Evolutionary conservation across 106 monocot genomes (phyloP), one percentile per base, ranked within the genome.

Genomic region (Dendrobium chrysotoxum): DNA sequence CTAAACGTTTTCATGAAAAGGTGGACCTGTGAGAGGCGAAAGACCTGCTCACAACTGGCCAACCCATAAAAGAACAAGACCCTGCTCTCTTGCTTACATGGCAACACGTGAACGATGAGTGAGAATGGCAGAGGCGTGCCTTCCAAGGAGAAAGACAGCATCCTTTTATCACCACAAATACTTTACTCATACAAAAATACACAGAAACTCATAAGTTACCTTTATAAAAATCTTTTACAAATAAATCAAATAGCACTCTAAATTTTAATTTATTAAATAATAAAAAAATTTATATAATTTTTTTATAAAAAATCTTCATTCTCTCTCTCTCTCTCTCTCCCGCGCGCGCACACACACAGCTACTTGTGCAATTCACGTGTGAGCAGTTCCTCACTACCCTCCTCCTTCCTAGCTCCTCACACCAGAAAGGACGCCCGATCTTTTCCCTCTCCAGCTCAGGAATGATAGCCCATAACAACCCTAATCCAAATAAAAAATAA

Each of bases 91-190:
- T 81, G 83, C 85, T 81, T 85, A 91, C 86, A 86, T 88, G 89
- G 88, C 89, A 83, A 71, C 91, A 86, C 85, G 93, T 90, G 90
- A 92, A 82, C 30, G 23, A 67, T 79, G 75, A 81, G 80, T 66
- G 83, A 84, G 86, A 82, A 35, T 80, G 79, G 72, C 75, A 75
- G 30, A 77, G 79, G 80, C 75, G 84, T 79, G 70, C 72, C 25
- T 84, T 81, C 65, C 84, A 46, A 85, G 45, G 80, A 71, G 73
- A 89, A 85, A 82, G 79, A 81, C 50, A 81, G 61, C 61, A 80
- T 74, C 41, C 74, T 74, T 31, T 74, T 15, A 50, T 50, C 50
- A 50, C 13, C 50, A 50, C 13, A 50, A 50, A 50, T 50, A 13
- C 11, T 15, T 1, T 50, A 50, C 13, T 13, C 50, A 50, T 1